Evolutionary conservation across 352 stramenopile species (phyloP), one percentile per base, ranked within the genome.

Genomic region (Phytophthora europaea): DNA sequence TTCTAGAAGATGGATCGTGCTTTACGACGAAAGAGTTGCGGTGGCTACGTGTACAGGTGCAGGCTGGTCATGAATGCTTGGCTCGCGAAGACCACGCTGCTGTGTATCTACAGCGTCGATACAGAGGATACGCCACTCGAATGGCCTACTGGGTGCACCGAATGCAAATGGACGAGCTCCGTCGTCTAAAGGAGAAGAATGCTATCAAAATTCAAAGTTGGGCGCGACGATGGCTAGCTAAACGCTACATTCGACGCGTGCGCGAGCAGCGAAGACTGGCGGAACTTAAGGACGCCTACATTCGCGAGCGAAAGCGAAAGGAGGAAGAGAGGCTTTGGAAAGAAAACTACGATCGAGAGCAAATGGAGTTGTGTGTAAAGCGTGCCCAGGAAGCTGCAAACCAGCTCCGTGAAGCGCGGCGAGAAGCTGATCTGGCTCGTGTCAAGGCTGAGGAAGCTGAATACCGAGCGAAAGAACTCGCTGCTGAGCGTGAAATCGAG

Each of bases 251-350:
- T 12, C 58, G 59, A 16, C 70, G 52, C 5, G 31, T 84, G 20
- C 67, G 75, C 0, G 73, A 82, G 20, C 75, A 82, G 26, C 73
- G 73, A 16, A 76, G 73, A 18, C 56, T 81, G 2, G 81, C 83
- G 10, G 81, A 85, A 43, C 65, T 91, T 3, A 92, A 92, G 59
- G 72, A 71, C 3, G 74, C 70, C 10, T 92, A 94, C 45, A 73
- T 94, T 20, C 76, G 81, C 9, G 88, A 94, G 59, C 80, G 81
- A 20, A 76, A 73, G 50, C 83, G 76, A 62, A 91, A 93, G 53
- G 75, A 85, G 26, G 79, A 93, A 43, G 74, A 84, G 26, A 61
- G 66, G 18, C 22, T 67, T 43, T 92, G 82, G 72, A 77, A 87
- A 70, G 82, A 93, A 36, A 77, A 83, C 34, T 88, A 83, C 64